Base-by-base conservation (phyloP, 2,329 filamentous ascomycete genomes). In the Pseudogymnoascus sp. region DNA sequence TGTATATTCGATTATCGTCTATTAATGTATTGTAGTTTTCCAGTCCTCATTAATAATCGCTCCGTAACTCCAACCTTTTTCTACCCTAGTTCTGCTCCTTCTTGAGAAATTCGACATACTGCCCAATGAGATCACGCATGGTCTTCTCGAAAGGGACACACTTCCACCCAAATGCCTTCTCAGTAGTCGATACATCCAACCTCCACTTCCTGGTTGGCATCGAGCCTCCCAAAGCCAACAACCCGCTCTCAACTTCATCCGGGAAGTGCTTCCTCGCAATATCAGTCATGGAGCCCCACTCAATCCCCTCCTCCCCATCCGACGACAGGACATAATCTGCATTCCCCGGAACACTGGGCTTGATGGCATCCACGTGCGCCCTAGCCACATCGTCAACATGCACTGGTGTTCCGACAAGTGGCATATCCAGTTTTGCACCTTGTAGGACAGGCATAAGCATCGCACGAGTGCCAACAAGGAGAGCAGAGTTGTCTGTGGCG, bases 201-300 rank as follows among this genome's bases (percentile, higher is more conserved):
- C 70, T 68, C 33, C 71, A 61, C 35, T 67, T 72, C 18, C 73
- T 70, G 4, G 67, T 66, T n/a, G 64, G 62, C 47, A 66, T 67
- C 11, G 68, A 69, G 25, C 69, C 60, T 60, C 68, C 70, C 7
- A 67, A 64, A 60, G 70, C 70, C 25, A 74, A 64, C 6, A 70
- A 66, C 18, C 66, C 65, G 68, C 69, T 63, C 62, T 66, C 64
- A 59, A 71, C 64, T 41, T 69, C 68, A 65, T 66, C 57, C 63
- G 68, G 62, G 66, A 71, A 77, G 28, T 65, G 65, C 18, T 67
- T 62, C 50, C 70, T 68, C 3, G 72, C 74, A 57, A 77, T 74
- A 15, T 71, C 70, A 47, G 73, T 72, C 0, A 72, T 69, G 22
- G 76, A 73, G 47, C 74, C 73, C 76, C 75, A 78, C 50, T 65